Percentiles rank a stretch among this genome's conserved stretches.
Evolutionary conservation across 2,329 filamentous ascomycete genomes (phyloP).

Genomic region (Sphaerulina populicola): DNA sequence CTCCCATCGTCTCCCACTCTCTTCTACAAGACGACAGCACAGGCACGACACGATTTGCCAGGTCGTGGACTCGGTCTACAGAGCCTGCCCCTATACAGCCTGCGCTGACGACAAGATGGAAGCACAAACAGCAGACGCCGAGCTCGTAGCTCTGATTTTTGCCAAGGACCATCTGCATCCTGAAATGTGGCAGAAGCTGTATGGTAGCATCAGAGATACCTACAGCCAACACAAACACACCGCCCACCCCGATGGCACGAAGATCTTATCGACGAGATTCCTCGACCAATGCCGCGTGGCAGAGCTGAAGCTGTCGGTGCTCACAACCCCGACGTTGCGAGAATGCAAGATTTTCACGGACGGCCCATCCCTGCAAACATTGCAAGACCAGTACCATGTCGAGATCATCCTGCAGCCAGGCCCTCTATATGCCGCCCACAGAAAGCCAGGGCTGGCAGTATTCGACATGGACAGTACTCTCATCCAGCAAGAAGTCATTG

Average conservation of each 20-base stretch:
- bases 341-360: constrained; percentile 18
- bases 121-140: neutral
- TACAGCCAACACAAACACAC: constrained; percentile 3
- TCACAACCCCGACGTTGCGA: neutral
- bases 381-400: constrained; percentile 5
- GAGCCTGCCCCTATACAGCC: too few relatives aligned
- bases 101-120: neutral
- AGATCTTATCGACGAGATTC: neutral
- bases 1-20: too few relatives aligned
- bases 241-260: constrained; percentile 6
- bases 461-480: constrained; percentile 99
- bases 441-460: constrained; percentile 60
- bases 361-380: constrained; percentile 4
- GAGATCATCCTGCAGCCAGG: constrained; percentile 23
- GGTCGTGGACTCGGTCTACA: too few relatives aligned
- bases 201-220: constrained; percentile 2
- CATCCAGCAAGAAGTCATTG: constrained; percentile 95
- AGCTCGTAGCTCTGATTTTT: constrained; percentile 13
- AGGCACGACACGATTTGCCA: too few relatives aligned
- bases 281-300: constrained; percentile 10
- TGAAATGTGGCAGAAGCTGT: constrained; percentile 10
- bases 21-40: too few relatives aligned
- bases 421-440: constrained; percentile 20
- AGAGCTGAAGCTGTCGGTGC: constrained; percentile 2
- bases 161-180: constrained; percentile 4